Conservation (phyloP, 192 early-diverging fungal species). For the Funneliformis geosporum region DNA sequence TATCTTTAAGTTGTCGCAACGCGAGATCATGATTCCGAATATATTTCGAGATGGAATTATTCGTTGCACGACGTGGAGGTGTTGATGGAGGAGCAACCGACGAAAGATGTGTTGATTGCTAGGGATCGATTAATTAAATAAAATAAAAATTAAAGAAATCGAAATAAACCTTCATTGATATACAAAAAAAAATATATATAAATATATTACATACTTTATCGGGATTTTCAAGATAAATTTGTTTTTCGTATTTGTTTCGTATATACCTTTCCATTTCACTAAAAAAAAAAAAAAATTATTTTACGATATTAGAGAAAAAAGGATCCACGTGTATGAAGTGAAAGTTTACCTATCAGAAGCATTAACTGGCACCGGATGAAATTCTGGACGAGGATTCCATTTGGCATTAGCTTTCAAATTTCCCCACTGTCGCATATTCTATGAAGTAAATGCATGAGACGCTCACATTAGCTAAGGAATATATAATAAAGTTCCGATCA, state of each 20-base stretch:
- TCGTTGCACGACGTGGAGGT: constrained; percentile 38
- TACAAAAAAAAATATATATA: neutral
- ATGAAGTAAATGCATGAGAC: neutral
- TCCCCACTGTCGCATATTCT: constrained; percentile 60
- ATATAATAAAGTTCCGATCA: neutral
- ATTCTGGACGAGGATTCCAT: constrained; percentile 71
- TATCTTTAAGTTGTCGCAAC: constrained; percentile 56
- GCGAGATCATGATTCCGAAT: constrained; percentile 39
- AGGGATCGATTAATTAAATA: neutral
- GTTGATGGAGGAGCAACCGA: constrained; percentile 31
- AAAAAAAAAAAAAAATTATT: too few species aligned
- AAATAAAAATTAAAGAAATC: neutral
- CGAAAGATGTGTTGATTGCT: constrained; percentile 1
- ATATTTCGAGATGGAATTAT: neutral
- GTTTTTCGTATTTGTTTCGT: constrained; percentile 89
- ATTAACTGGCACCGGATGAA: constrained; percentile 63
- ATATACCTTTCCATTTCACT: constrained; percentile 88
- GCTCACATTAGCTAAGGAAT: constrained; percentile 6
- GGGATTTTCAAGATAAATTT: constrained; percentile 56
- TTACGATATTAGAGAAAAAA: too few species aligned
- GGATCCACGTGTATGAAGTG: neutral
- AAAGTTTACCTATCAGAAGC: constrained; percentile 56
- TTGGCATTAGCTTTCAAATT: constrained; percentile 68
- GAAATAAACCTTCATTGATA: neutral
- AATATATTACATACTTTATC: neutral